Percentiles rank a stretch among this genome's conserved stretches.
Evolutionary conservation across 148 eudicot genomes (phyloP).

Genomic region (Rhododendron vialii): DNA sequence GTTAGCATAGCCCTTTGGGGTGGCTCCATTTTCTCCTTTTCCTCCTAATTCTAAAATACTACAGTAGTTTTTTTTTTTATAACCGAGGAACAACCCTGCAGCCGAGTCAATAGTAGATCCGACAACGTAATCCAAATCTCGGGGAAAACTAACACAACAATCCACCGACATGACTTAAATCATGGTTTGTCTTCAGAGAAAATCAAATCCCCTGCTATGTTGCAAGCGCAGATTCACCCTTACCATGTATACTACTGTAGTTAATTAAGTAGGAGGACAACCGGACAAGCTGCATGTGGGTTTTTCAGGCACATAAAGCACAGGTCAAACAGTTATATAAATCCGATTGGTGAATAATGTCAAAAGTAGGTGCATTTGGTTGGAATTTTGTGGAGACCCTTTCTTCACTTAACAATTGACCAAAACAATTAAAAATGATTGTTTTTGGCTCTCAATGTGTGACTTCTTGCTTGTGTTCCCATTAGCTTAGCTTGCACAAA

Average conservation of each 20-base stretch:
- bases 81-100: too few relatives aligned
- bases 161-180: too few relatives aligned
- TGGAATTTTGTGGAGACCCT: not conserved
- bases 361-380: slow-evolving; percentile 16
- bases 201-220: too few relatives aligned
- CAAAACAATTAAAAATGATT: slow-evolving; percentile 3
- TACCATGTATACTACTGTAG: too few relatives aligned
- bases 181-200: too few relatives aligned
- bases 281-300: not conserved
- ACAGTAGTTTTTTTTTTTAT: too few relatives aligned
- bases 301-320: not conserved
- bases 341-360: slow-evolving; percentile 7
- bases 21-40: not conserved
- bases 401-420: not conserved
- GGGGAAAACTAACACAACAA: too few relatives aligned
- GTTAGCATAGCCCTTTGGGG: not conserved
- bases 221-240: too few relatives aligned
- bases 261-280: not conserved
- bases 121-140: too few relatives aligned
- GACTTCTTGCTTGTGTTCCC: slow-evolving; percentile 4
- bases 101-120: too few relatives aligned
- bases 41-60: not conserved
- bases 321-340: not conserved
- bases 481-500: not conserved
- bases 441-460: not conserved